These are phyloP conservation scores for Taphrina pruni DNA, from an alignment of 1,139 yeast species.

Conservation along the genomic window DNA sequence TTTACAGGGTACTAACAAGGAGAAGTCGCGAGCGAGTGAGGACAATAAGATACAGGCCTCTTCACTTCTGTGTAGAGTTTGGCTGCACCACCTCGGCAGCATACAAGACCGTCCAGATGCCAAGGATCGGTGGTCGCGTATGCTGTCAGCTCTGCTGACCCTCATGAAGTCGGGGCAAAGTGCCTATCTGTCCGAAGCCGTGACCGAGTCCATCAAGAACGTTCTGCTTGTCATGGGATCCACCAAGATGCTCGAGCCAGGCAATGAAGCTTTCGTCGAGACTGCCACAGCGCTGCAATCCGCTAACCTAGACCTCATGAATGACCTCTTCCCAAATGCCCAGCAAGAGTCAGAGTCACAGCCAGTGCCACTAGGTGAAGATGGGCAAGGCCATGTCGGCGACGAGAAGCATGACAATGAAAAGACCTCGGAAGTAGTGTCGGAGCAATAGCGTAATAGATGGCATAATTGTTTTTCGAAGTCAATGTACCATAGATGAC, in stretches of 20 bases:
- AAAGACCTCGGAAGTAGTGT: conserved; percentile 8
- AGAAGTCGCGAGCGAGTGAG: conserved; percentile 1
- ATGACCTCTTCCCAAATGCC: conserved; percentile 2
- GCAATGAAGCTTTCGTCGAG: background rate
- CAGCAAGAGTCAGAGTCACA: background rate
- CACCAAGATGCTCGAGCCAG: conserved; percentile 44
- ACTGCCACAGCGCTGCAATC: conserved; percentile 3
- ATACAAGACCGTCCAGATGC: conserved; percentile 54
- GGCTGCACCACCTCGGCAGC: conserved; percentile 63
- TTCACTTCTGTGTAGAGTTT: conserved; percentile 70
- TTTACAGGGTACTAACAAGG: conserved; percentile 7
- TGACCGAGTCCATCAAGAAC: conserved; percentile 69
- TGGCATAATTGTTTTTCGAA: conserved; percentile 6
- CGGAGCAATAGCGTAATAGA: background rate
- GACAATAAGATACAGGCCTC: conserved; percentile 64
- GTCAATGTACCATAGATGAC: background rate
- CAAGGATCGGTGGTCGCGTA: conserved; percentile 55
- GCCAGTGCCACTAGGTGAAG: background rate
- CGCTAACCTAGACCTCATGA: conserved; percentile 21
- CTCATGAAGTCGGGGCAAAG: conserved; percentile 53
- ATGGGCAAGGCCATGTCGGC: background rate
- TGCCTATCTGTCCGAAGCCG: conserved; percentile 56
- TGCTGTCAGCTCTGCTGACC: conserved; percentile 60
- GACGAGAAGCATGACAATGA: background rate
- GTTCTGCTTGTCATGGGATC: conserved; percentile 55